These are phyloP conservation scores for Lippia alba DNA, from an alignment of 305 asterid genomes.

Conservation along the genomic window DNA sequence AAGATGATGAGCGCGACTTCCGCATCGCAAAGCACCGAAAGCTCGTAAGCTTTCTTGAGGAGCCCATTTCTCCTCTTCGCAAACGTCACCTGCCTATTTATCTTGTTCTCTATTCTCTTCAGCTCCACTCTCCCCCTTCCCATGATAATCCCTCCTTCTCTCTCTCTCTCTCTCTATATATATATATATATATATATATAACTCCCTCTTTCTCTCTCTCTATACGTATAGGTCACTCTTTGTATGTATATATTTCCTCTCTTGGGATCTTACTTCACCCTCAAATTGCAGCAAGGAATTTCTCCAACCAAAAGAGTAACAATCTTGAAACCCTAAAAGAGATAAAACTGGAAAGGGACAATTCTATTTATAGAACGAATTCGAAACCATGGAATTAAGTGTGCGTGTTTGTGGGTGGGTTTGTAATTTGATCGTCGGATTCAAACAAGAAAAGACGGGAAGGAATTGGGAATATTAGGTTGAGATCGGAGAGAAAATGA, in stretches of 20 bases:
- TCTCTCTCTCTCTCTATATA: constrained; percentile 9
- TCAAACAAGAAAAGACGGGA: not conserved
- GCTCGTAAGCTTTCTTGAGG: constrained; percentile 82
- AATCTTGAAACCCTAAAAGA: constrained; percentile 59
- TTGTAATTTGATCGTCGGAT: constrained; percentile 22
- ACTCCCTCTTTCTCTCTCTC: constrained; percentile 3
- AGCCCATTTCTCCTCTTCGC: constrained; percentile 88
- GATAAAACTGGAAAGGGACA: constrained; percentile 33
- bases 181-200: not conserved
- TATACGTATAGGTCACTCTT: not conserved
- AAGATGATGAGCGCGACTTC: constrained; percentile 86
- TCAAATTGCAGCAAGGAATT: constrained; percentile 30
- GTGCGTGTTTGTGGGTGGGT: constrained; percentile 23
- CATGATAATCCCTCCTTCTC: constrained; percentile 40
- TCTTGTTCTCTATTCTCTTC: constrained; percentile 94
- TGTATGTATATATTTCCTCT: constrained; percentile 39
- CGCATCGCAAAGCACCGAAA: constrained; percentile 79
- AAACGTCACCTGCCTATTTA: constrained; percentile 88
- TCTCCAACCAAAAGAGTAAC: constrained; percentile 47
- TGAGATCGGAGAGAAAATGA: constrained; percentile 31
- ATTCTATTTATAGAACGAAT: constrained; percentile 29
- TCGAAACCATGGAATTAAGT: not conserved
- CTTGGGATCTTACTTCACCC: constrained; percentile 32
- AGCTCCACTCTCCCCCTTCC: constrained; percentile 94
- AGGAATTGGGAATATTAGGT: constrained; percentile 27